A percentile compares a stretch with the other conserved stretches of the same genome.
phyloP scores from a whole-genome alignment of 129 eudicot species.

The Escallonia herrerae region DNA sequence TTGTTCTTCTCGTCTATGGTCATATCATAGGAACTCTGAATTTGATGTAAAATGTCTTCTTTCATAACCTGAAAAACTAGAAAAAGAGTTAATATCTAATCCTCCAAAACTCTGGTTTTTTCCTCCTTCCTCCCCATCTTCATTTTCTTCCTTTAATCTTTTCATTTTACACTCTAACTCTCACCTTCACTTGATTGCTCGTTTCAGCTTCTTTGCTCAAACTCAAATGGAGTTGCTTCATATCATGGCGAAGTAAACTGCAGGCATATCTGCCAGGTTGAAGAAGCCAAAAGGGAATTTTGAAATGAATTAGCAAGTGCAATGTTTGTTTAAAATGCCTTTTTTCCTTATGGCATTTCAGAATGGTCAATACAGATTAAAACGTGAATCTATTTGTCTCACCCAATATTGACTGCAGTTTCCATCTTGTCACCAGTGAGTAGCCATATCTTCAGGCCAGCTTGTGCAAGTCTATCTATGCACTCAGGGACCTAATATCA shows the following conservation, averaged over 20 bases:
- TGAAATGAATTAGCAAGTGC: not conserved
- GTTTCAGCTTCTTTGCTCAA: conserved; percentile 45
- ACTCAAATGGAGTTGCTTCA: conserved; percentile 44
- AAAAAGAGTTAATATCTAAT: conserved; percentile 16
- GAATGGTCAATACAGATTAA: not conserved
- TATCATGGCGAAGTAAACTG: conserved; percentile 56
- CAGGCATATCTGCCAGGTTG: conserved; percentile 41
- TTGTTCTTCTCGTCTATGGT: conserved; percentile 21
- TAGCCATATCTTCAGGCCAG: conserved; percentile 55
- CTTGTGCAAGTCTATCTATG: conserved; percentile 59
- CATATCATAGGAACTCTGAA: conserved; percentile 30
- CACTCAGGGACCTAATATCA: conserved; percentile 51
- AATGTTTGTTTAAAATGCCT: not conserved
- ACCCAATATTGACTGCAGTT: conserved; percentile 62
- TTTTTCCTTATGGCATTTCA: not conserved
- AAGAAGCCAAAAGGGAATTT: not conserved
- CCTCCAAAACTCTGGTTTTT: conserved; percentile 17
- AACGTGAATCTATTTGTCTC: conserved; percentile 4
- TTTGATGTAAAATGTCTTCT: conserved; percentile 34
- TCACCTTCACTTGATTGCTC: conserved; percentile 40
- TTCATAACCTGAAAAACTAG: conserved; percentile 48
- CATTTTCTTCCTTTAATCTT: not conserved
- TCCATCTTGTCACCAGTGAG: conserved; percentile 58
- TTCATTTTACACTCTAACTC: conserved; percentile 1
- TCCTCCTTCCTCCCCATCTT: not conserved